A percentile compares a stretch with the other conserved stretches of the same genome.
Evolutionary conservation across 768 basidiomycete genomes (phyloP).

Genomic region (Suillus discolor): DNA sequence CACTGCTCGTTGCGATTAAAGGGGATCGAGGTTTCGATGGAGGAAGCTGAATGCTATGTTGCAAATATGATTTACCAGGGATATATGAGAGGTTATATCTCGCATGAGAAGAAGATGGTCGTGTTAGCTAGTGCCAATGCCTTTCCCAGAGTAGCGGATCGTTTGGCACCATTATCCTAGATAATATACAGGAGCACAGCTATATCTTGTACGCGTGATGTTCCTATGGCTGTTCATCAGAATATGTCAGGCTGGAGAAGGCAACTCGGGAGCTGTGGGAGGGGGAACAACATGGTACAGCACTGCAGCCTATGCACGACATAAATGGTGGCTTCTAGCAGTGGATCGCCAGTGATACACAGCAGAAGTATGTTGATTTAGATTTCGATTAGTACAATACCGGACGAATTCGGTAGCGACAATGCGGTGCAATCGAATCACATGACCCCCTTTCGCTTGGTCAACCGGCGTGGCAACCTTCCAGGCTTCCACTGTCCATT

Average conservation of each 20-base stretch:
- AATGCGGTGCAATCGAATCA: too few species aligned
- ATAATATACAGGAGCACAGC: neutral
- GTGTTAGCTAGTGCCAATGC: constrained; percentile 81
- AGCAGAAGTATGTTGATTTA: neutral
- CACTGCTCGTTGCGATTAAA: constrained; percentile 73
- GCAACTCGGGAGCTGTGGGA: neutral
- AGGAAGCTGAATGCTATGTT: constrained; percentile 91
- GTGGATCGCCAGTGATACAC: neutral
- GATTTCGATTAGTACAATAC: too few species aligned
- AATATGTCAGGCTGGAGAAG: neutral
- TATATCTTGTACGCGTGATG: neutral
- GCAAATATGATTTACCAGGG: constrained; percentile 96
- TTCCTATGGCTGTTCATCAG: neutral
- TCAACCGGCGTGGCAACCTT: too few species aligned
- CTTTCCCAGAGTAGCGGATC: constrained; percentile 75
- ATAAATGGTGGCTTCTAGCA: neutral
- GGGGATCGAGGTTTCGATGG: constrained; percentile 66
- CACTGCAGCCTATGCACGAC: neutral
- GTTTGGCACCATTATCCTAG: constrained; percentile 48
- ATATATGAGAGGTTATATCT: constrained; percentile 93
- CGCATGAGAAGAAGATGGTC: constrained; percentile 93
- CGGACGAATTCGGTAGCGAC: too few species aligned
- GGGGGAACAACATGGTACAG: neutral
- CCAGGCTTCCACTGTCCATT: too few species aligned
- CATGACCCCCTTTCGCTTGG: too few species aligned